Percentiles rank a stretch among this genome's conserved stretches.
These are phyloP conservation scores for Backusella morwellensis DNA, from an alignment of 192 early-diverging fungal genomes.

Conservation along the genomic window DNA sequence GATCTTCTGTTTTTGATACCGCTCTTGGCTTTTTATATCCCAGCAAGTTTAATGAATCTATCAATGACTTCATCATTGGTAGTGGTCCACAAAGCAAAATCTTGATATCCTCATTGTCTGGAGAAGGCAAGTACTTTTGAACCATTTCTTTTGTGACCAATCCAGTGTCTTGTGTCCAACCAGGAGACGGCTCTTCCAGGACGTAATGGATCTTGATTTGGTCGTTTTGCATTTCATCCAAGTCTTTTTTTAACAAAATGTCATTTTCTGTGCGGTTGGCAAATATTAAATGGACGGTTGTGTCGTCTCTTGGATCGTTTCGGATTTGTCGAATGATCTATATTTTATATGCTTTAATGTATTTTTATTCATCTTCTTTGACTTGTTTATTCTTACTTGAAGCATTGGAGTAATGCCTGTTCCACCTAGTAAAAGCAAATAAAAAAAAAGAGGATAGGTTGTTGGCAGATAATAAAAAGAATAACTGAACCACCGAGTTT, in stretches of 20 bases:
- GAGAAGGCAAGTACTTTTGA: not conserved
- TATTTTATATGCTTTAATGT: not conserved
- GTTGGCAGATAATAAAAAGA: not conserved
- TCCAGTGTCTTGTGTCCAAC: not conserved
- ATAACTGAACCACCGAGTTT: not conserved
- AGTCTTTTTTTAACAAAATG: not conserved
- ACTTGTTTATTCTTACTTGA: conserved; percentile 11
- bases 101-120: conserved; percentile 63
- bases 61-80: conserved; percentile 66
- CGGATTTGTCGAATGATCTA: not conserved
- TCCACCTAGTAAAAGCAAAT: conserved; percentile 40
- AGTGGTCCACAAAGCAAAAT: conserved; percentile 86
- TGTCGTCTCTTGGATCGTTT: not conserved
- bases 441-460: not conserved
- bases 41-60: conserved; percentile 20
- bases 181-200: not conserved
- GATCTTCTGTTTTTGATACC: conserved; percentile 25
- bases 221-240: not conserved
- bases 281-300: not conserved
- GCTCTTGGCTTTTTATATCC: conserved; percentile 25
- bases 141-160: not conserved
- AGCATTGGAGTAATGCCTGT: conserved; percentile 71
- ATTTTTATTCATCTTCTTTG: not conserved
- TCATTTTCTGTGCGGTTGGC: not conserved
- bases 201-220: conserved; percentile 4